Evolutionary conservation across 1,284 basidiomycete genomes (phyloP).

Genomic region (Ustilago shanxiensis): DNA sequence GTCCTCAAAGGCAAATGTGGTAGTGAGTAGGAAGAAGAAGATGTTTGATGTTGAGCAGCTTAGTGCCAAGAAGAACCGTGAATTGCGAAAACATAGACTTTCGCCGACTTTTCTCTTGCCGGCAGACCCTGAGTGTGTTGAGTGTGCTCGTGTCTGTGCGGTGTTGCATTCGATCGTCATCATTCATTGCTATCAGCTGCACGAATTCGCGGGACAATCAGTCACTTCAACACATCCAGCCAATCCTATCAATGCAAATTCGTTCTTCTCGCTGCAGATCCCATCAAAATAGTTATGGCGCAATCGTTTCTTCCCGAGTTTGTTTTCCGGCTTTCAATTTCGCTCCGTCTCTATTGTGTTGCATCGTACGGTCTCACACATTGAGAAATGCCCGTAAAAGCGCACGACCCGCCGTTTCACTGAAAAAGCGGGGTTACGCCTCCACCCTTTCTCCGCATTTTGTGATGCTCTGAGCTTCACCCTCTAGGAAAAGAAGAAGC

Average conservation of each 20-base stretch:
- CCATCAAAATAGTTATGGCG: conserved; percentile 12
- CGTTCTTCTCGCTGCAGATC: conserved; percentile 10
- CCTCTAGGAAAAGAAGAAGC: neutral
- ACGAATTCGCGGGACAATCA: conserved; percentile 1
- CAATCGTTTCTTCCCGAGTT: conserved; percentile 16
- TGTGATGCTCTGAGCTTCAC: neutral
- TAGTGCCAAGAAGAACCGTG: neutral
- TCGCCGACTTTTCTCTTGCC: conserved; percentile 2
- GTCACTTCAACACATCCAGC: neutral
- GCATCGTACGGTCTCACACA: neutral
- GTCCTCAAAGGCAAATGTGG: neutral
- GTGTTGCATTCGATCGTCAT: conserved; percentile 23
- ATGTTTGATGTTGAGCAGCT: neutral
- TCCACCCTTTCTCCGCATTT: conserved; percentile 3
- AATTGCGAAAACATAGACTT: neutral
- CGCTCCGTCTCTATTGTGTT: conserved; percentile 5
- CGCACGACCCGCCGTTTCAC: neutral
- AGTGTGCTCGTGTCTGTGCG: conserved; percentile 22
- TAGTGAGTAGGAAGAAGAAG: no score
- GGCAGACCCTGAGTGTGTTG: neutral
- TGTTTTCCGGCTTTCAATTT: neutral
- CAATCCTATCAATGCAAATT: conserved; percentile 6
- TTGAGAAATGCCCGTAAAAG: neutral
- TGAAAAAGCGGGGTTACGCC: conserved; percentile 1
- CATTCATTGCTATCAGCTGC: conserved; percentile 17